Base-by-base conservation (phyloP, 2,329 filamentous ascomycete genomes). In the Alternaria sp. region DNA sequence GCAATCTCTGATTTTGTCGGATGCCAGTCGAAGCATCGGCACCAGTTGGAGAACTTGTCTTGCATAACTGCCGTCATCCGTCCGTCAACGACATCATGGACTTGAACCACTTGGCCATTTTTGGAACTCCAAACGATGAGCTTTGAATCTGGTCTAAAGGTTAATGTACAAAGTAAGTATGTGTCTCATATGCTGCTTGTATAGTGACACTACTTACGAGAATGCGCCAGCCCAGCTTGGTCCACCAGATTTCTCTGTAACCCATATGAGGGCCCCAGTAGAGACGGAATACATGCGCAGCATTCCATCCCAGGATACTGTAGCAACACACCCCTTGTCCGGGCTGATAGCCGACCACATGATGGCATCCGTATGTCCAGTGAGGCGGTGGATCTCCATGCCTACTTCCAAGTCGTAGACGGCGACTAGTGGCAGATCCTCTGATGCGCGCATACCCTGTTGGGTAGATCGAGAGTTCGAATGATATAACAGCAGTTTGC, bases 301-400 rank as follows among this genome's bases (percentile, higher is more conserved):
- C 8, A 66, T 67, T 2, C 71, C 70, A 44, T 74, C 70, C 69
- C 67, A 72, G 23, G 72, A 66, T 13, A 72, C 61, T 2, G 66
- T 70, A 4, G 70, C 70, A 48, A 73, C 60, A 34, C 63, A 49
- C 37, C 61, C 34, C 14, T 56, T 45, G 31, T 74, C 39, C 2
- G 72, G 67, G 39, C 70, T 75, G 44, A 71, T 67, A 3, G 60
- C 64, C 24, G 63, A 58, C 70, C 71, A 73, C 62, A 67, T 65
- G 39, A 74, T 71, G 9, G 56, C 52, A 40, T 73, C 68, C 9
- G 66, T 73, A 29, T 73, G 71, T 21, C 71, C 72, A 5, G 34
- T 33, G 5, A 75, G 58, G 14, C 62, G 56, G 24, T 67, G 50
- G 0, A 66, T 33, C 48, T 66, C 67, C 13, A 56, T 56, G 1